Conservation (phyloP, 2,329 filamentous ascomycete genomes). For the Coleophoma crateriformis region DNA sequence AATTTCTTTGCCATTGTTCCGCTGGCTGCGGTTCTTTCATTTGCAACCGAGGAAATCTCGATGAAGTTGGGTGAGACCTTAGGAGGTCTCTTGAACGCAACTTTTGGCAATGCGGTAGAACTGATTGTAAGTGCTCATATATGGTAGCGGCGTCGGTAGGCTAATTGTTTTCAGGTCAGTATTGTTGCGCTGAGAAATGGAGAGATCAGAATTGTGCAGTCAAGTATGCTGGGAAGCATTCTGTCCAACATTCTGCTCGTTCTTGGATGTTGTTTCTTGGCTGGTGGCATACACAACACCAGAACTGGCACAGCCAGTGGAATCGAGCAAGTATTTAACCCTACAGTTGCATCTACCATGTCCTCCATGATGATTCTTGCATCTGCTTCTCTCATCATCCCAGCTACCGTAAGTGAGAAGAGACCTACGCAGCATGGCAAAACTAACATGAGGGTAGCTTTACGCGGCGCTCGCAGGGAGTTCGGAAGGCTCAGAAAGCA, state of each 20-base stretch:
- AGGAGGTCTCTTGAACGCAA: conserved; percentile 49
- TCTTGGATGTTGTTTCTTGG: conserved; percentile 74
- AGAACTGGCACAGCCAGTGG: conserved; percentile 49
- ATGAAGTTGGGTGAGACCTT: conserved; percentile 50
- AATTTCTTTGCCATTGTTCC: conserved; percentile 57
- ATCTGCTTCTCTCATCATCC: conserved; percentile 71
- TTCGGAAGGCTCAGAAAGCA: conserved; percentile 37
- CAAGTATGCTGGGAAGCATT: conserved; percentile 94
- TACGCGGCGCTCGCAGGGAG: conserved; percentile 55
- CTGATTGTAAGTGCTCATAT: conserved; percentile 37
- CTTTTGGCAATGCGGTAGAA: conserved; percentile 47
- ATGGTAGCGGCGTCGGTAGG: background rate
- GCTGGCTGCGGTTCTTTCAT: conserved; percentile 46
- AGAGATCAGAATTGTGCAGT: conserved; percentile 94
- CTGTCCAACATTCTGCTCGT: conserved; percentile 90
- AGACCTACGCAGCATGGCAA: background rate
- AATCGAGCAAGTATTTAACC: conserved; percentile 67
- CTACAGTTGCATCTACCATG: conserved; percentile 74
- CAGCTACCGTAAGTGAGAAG: conserved; percentile 50
- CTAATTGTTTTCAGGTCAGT: conserved; percentile 57
- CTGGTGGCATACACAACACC: conserved; percentile 64
- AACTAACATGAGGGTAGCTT: conserved; percentile 34
- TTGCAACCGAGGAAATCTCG: conserved; percentile 52
- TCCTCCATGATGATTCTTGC: conserved; percentile 66
- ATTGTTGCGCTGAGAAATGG: conserved; percentile 81